Conservation (phyloP, 495 filamentous ascomycete genomes). For the Aspergillus saccharolyticus region DNA sequence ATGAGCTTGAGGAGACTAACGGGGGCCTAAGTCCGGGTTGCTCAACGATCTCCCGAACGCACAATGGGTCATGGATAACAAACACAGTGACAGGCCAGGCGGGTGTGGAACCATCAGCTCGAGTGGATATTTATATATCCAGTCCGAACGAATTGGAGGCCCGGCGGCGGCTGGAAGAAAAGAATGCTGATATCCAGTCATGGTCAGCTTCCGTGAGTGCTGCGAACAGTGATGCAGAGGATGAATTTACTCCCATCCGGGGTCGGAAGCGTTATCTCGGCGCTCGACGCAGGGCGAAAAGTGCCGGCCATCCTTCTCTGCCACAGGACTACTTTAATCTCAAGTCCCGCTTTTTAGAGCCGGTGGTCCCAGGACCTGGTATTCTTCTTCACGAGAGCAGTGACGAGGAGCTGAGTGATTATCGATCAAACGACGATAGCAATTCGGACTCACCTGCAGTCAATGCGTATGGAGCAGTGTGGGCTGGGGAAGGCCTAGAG, state of each 20-base stretch:
- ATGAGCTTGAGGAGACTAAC: conserved; percentile 19
- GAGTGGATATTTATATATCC: conserved; percentile 34
- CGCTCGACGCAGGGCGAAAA: conserved; percentile 40
- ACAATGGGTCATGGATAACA: conserved; percentile 32
- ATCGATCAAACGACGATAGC: conserved; percentile 19
- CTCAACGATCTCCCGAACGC: conserved; percentile 20
- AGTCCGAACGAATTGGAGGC: conserved; percentile 44
- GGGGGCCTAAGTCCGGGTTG: conserved; percentile 10
- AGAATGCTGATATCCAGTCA: conserved; percentile 39
- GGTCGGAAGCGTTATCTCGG: conserved; percentile 19
- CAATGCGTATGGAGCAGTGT: conserved; percentile 26
- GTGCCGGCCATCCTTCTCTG: conserved; percentile 40
- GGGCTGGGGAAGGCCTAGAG: conserved; percentile 26
- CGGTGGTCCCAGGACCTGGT: conserved; percentile 42
- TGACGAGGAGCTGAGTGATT: conserved; percentile 34
- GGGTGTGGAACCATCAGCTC: conserved; percentile 38
- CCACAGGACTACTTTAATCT: conserved; percentile 41
- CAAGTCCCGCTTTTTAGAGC: conserved; percentile 19
- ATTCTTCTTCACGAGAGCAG: conserved; percentile 43
- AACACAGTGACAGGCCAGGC: conserved; percentile 26
- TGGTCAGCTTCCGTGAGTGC: conserved; percentile 42
- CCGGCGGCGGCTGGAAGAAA: conserved; percentile 35
- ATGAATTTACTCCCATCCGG: conserved; percentile 21
- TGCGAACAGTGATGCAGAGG: conserved; percentile 38
- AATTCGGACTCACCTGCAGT: conserved; percentile 29